Conservation (phyloP, 331 rosid species). For the Acacia pycnantha region DNA sequence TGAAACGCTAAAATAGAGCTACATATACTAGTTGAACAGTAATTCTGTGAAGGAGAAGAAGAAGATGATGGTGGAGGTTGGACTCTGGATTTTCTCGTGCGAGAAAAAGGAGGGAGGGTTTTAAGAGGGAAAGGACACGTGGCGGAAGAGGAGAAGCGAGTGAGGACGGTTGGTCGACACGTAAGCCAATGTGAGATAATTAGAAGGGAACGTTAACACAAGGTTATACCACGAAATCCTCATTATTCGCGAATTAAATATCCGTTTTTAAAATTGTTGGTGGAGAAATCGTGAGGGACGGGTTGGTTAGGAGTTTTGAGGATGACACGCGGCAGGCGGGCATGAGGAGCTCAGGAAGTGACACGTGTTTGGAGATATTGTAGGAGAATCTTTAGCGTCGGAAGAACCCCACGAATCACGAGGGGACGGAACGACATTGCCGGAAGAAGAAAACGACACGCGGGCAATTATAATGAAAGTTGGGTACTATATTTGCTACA, state of each 20-base stretch:
- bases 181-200: conserved; percentile 22
- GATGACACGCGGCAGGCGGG: background rate
- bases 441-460: background rate
- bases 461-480: background rate
- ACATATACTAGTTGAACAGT: background rate
- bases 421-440: background rate
- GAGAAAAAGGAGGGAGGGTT: background rate
- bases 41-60: background rate
- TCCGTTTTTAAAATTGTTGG: background rate
- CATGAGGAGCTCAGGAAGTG: background rate
- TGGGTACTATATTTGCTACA: background rate
- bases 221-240: conserved; percentile 30
- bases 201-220: conserved; percentile 19
- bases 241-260: conserved; percentile 18
- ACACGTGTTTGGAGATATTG: background rate
- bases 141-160: conserved; percentile 27
- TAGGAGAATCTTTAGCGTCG: background rate
- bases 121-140: conserved; percentile 28
- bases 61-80: background rate
- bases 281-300: background rate
- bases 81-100: conserved; percentile 21
- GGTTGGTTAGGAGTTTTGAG: conserved; percentile 15
- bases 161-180: conserved; percentile 45
- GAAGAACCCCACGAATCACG: background rate
- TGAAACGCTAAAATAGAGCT: background rate